A percentile compares a stretch with the other conserved stretches of the same genome.
These are phyloP conservation scores for Arthrobotrys pseudoclavata DNA, from an alignment of 2,329 filamentous ascomycete genomes.

Conservation along the genomic window DNA sequence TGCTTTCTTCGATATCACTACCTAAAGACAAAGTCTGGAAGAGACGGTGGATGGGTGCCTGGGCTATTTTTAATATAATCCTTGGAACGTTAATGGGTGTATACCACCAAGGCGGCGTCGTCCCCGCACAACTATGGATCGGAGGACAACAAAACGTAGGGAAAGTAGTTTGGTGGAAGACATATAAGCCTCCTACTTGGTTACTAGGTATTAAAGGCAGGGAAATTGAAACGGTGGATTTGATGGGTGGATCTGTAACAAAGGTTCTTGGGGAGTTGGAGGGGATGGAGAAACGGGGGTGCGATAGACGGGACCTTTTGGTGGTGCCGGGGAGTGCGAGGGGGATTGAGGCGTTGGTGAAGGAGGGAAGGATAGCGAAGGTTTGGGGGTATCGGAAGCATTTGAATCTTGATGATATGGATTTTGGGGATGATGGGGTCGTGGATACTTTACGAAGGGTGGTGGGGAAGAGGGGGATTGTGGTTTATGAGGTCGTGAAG, in stretches of 20 bases:
- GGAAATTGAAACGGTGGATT: constrained; percentile 66
- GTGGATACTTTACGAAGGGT: constrained; percentile 68
- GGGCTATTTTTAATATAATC: constrained; percentile 70
- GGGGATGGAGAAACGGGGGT: constrained; percentile 46
- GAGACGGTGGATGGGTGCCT: constrained; percentile 67
- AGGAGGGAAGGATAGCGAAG: constrained; percentile 61
- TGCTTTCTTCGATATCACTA: constrained; percentile 69
- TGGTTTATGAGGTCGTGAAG: constrained; percentile 67
- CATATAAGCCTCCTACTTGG: constrained; percentile 71
- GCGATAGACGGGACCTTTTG: constrained; percentile 26
- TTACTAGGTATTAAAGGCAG: constrained; percentile 67
- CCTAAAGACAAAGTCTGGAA: constrained; percentile 64
- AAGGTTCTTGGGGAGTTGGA: constrained; percentile 67
- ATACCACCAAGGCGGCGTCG: constrained; percentile 71
- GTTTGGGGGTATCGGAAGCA: constrained; percentile 69
- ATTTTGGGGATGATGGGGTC: constrained; percentile 69
- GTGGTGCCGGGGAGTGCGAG: constrained; percentile 68
- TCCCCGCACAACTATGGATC: constrained; percentile 69
- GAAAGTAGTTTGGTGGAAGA: constrained; percentile 71
- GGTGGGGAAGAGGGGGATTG: constrained; percentile 69
- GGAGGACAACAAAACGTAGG: constrained; percentile 64
- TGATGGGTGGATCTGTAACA: constrained; percentile 69
- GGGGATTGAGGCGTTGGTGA: constrained; percentile 65
- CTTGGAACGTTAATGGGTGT: constrained; percentile 70
- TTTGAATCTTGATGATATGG: constrained; percentile 70